Evolutionary conservation across 1,284 basidiomycete genomes (phyloP).

Genomic region (Leccinum variabile): DNA sequence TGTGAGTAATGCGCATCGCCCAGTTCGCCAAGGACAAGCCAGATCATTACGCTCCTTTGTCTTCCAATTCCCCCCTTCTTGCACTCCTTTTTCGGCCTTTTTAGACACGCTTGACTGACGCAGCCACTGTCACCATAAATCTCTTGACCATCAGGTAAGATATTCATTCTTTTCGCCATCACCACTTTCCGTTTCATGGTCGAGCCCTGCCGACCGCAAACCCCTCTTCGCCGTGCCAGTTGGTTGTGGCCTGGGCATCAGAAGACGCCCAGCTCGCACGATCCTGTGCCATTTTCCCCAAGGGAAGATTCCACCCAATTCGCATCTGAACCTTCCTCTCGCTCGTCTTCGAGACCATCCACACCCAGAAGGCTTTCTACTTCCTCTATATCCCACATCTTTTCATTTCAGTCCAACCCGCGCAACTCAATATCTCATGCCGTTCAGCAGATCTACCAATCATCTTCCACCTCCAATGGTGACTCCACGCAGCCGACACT

Average conservation of each 20-base stretch:
- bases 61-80: slow-evolving; percentile 9
- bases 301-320: slow-evolving; percentile 15
- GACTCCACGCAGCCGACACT: slow-evolving; percentile 8
- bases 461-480: slow-evolving; percentile 10
- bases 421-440: slow-evolving; percentile 22
- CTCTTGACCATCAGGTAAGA: slow-evolving; percentile 34
- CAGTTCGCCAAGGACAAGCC: slow-evolving; percentile 6
- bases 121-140: slow-evolving; percentile 30
- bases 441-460: slow-evolving; percentile 21
- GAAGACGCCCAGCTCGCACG: slow-evolving; percentile 19
- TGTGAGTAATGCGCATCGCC: slow-evolving; percentile 26
- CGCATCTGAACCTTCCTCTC: slow-evolving; percentile 4
- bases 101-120: slow-evolving; percentile 29
- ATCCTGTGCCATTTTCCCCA: slow-evolving; percentile 19
- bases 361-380: slow-evolving; percentile 25
- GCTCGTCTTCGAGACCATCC: slow-evolving; percentile 19
- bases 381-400: slow-evolving; percentile 26
- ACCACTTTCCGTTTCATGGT: slow-evolving; percentile 21
- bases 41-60: slow-evolving; percentile 8
- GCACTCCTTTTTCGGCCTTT: slow-evolving; percentile 21
- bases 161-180: slow-evolving; percentile 14
- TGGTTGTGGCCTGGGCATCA: slow-evolving; percentile 32
- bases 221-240: slow-evolving; percentile 22
- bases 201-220: slow-evolving; percentile 15
- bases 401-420: slow-evolving; percentile 25